These are phyloP conservation scores for Arthrobotrys sinensis DNA, from an alignment of 2,329 filamentous ascomycete genomes.

Conservation along the genomic window DNA sequence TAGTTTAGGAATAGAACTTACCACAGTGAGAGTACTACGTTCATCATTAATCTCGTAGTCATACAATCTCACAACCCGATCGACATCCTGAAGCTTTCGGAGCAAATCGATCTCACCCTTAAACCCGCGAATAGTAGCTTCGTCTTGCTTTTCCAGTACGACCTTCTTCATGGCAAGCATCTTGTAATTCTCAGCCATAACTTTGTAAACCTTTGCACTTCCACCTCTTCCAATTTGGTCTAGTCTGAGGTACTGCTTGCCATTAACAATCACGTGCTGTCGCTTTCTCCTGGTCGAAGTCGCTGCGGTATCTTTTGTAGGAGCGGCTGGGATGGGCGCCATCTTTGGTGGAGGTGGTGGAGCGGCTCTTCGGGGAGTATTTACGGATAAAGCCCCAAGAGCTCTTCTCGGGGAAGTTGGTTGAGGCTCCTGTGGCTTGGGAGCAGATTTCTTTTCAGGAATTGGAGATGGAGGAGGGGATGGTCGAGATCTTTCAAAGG, in stretches of 20 bases:
- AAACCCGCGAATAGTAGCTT: slow-evolving; percentile 84
- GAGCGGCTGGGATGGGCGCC: slow-evolving; percentile 90
- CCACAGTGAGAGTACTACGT: slow-evolving; percentile 88
- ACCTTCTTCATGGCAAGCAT: slow-evolving; percentile 95
- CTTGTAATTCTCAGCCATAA: slow-evolving; percentile 96
- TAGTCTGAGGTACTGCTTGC: slow-evolving; percentile 88
- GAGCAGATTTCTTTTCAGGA: slow-evolving; percentile 46
- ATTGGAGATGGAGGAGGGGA: slow-evolving; percentile 54
- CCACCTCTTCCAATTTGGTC: slow-evolving; percentile 93
- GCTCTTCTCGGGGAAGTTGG: slow-evolving; percentile 44
- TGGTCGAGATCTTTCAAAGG: slow-evolving; percentile 33
- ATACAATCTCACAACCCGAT: slow-evolving; percentile 89
- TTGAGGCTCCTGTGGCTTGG: slow-evolving; percentile 31
- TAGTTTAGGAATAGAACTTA: slow-evolving; percentile 70
- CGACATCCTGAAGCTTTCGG: slow-evolving; percentile 83
- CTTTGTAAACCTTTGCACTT: slow-evolving; percentile 93
- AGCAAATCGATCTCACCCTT: slow-evolving; percentile 96
- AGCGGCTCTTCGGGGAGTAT: slow-evolving; percentile 83
- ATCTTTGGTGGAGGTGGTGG: slow-evolving; percentile 90
- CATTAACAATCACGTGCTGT: slow-evolving; percentile 88
- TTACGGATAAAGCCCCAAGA: slow-evolving; percentile 65
- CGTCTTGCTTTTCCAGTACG: slow-evolving; percentile 89
- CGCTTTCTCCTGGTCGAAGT: slow-evolving; percentile 76
- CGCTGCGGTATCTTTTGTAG: slow-evolving; percentile 80
- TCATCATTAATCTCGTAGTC: slow-evolving; percentile 95